Percentiles rank a stretch among this genome's conserved stretches.
These are phyloP conservation scores for Eucalyptus curtisii DNA, from an alignment of 345 rosid genomes.

Conservation along the genomic window DNA sequence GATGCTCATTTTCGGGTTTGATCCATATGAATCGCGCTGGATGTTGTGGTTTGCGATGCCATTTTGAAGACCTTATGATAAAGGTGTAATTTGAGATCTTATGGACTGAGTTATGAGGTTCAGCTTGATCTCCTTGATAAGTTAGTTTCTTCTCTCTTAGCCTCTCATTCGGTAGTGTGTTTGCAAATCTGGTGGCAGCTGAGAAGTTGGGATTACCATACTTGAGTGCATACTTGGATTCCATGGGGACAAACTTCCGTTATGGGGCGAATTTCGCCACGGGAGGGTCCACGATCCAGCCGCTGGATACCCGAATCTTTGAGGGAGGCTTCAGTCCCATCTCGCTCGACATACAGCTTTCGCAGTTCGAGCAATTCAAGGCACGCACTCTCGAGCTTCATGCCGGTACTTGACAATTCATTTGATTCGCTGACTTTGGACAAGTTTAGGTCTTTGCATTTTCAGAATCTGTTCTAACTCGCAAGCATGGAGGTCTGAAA, in stretches of 20 bases:
- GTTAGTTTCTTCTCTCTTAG: not conserved
- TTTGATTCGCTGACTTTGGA: not conserved
- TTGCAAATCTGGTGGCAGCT: conserved; percentile 29
- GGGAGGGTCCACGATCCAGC: conserved; percentile 84
- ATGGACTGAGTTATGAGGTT: not conserved
- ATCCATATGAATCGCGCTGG: not conserved
- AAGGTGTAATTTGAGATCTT: not conserved
- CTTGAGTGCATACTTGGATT: conserved; percentile 78
- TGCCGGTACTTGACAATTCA: not conserved
- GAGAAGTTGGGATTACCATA: conserved; percentile 61
- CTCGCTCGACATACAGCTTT: conserved; percentile 75
- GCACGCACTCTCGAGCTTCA: conserved; percentile 33
- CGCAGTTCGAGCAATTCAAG: conserved; percentile 67
- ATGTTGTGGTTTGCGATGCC: not conserved
- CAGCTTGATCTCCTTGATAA: not conserved
- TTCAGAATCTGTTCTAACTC: not conserved
- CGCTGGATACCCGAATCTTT: conserved; percentile 64
- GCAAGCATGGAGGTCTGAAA: not conserved
- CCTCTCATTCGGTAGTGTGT: not conserved
- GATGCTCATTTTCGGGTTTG: not conserved
- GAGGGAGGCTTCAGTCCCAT: conserved; percentile 84
- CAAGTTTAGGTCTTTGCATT: conserved; percentile 21
- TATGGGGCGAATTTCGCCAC: conserved; percentile 91
- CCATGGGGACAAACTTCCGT: conserved; percentile 65
- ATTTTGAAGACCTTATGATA: not conserved